A percentile compares a stretch with the other conserved stretches of the same genome.
phyloP scores from a whole-genome alignment of 2,329 filamentous ascomycete species.

The Pseudocercospora crystallina region DNA sequence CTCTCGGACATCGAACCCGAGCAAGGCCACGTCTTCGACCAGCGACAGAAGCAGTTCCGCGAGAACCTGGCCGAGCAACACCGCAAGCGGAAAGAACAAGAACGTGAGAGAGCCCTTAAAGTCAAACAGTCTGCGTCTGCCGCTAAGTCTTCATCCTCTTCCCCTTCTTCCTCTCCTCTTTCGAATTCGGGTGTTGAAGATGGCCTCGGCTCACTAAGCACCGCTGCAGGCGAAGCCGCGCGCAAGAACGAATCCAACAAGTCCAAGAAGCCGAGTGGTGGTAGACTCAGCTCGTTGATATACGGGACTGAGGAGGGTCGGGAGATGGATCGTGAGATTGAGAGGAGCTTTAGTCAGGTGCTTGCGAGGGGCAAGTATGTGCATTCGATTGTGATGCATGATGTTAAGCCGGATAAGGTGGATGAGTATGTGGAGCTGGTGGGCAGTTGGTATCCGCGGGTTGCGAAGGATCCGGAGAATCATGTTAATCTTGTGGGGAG shows the following conservation, averaged over 20 bases:
- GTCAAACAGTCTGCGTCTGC: conserved; percentile 48
- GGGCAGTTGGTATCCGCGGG: conserved; percentile 85
- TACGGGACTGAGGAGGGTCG: conserved; percentile 96
- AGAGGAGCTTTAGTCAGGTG: conserved; percentile 93
- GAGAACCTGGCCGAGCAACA: conserved; percentile 74
- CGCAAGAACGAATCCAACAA: conserved; percentile 61
- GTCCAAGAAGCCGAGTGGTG: conserved; percentile 55
- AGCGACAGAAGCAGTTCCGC: conserved; percentile 82
- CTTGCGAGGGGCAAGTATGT: conserved; percentile 96
- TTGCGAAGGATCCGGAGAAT: conserved; percentile 81
- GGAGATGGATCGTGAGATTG: conserved; percentile 91
- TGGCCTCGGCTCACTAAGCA: conserved; percentile 62
- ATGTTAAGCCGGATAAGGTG: conserved; percentile 92
- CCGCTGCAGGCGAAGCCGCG: conserved; percentile 55
- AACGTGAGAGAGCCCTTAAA: conserved; percentile 57
- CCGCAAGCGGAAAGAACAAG: conserved; percentile 74
- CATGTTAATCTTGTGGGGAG: conserved; percentile 95
- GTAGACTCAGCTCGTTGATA: conserved; percentile 79
- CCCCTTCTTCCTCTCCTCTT: conserved; percentile 31
- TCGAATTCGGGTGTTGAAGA: conserved; percentile 37
- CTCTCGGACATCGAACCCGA: conserved; percentile 80
- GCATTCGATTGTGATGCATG: conserved; percentile 94
- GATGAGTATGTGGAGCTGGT: conserved; percentile 92
- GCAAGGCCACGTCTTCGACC: conserved; percentile 72
- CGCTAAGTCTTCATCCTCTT: conserved; percentile 37